Evolutionary conservation across 2,329 filamentous ascomycete genomes (phyloP), one percentile per base, ranked within the genome.

Genomic region (Trichoderma aggressivum): DNA sequence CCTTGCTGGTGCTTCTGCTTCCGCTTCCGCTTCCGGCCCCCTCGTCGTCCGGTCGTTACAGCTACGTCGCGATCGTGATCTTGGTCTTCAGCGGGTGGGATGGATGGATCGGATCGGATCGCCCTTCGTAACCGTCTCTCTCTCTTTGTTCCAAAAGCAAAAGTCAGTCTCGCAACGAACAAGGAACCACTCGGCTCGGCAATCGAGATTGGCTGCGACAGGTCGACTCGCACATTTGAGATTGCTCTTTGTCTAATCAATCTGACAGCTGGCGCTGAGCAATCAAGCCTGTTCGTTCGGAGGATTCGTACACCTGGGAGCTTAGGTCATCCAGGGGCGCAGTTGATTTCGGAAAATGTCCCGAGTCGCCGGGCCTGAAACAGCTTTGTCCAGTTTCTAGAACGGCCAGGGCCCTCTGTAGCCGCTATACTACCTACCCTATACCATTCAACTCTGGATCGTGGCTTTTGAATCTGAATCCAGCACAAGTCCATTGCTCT

Each of bases 321-420:
- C 74, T 76, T 76, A 76, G 73, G 74, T 76, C 75, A 76, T 76
- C 63, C 75, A 74, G 70, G 72, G 75, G 73, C 71, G 65, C 67
- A 70, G 71, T 71, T 53, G 61, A 58, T 59, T 60, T 70, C 70
- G 60, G 66, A 55, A 36, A 34, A 47, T 63, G 18, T 62, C 58
- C 67, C 67, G 58, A 63, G 58, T 63, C 65, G 65, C 65, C 65
- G 65, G n/a, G 39, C 39, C 34, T n/a, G 26, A 53, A 30, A 21
- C 65, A 24, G 65, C 65, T 36, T 69, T 61, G 30, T 36, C 56
- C 65, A 21, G 39, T 43, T 36, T 30, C 16, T 28, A 14, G 32
- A 59, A 47, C 26, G 21, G 43, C 21, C 50, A 28, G 1, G 14
- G 28, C 61, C 14, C 55, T 7, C 55, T 7, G 21, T 32, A 10